Evolutionary conservation across 345 rosid genomes (phyloP).

Genomic region (Bretschneidera sinensis): DNA sequence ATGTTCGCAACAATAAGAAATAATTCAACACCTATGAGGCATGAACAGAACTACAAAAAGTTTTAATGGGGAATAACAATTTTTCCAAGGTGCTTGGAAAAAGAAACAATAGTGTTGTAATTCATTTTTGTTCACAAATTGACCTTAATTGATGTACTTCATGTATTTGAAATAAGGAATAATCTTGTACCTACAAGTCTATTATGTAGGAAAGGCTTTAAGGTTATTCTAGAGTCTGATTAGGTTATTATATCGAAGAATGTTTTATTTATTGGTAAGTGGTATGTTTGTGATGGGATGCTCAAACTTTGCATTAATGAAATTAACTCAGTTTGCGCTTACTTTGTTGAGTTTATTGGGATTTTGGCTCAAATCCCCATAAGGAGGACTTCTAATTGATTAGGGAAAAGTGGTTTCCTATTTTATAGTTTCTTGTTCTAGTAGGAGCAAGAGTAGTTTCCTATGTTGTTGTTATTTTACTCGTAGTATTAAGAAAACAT

Average conservation of each 20-base stretch:
- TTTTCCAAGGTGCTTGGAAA: too few species aligned
- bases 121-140: slow-evolving; percentile 2
- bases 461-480: too few species aligned
- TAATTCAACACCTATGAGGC: neutral
- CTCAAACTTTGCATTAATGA: slow-evolving; percentile 3
- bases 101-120: neutral
- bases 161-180: neutral
- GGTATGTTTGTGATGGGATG: slow-evolving; percentile 7
- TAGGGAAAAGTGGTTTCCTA: too few species aligned
- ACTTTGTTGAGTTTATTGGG: slow-evolving; percentile 2
- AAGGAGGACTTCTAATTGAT: too few species aligned
- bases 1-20: neutral
- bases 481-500: too few species aligned
- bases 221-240: neutral
- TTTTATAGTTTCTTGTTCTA: too few species aligned
- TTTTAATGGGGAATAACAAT: neutral
- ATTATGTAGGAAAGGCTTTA: slow-evolving; percentile 4
- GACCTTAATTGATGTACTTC: neutral
- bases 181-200: too few species aligned
- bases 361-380: too few species aligned
- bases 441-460: too few species aligned
- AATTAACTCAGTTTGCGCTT: neutral
- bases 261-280: slow-evolving; percentile 2
- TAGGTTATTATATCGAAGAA: neutral
- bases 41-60: too few species aligned